Percentiles rank a stretch among this genome's conserved stretches.
Evolutionary conservation across 1,139 yeast genomes (phyloP).

Genomic region (Hyphopichia fennica): DNA sequence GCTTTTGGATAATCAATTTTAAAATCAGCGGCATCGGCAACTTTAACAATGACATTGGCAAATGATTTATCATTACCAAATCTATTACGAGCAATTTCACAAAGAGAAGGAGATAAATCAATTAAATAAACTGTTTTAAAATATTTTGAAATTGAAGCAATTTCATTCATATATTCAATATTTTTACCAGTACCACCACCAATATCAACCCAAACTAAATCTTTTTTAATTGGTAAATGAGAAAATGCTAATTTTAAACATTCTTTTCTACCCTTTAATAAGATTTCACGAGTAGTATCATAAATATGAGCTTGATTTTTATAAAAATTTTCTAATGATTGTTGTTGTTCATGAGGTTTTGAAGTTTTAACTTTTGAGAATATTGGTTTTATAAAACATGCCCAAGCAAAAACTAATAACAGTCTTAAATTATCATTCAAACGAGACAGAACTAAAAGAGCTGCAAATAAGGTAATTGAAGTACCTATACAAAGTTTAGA

Average conservation of each 20-base stretch:
- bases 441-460: slow-evolving; percentile 16
- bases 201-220: slow-evolving; percentile 76
- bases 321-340: slow-evolving; percentile 69
- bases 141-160: slow-evolving; percentile 46
- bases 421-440: slow-evolving; percentile 29
- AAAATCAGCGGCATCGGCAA: slow-evolving; percentile 78
- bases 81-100: slow-evolving; percentile 67
- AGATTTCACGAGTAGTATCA: slow-evolving; percentile 63
- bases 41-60: slow-evolving; percentile 65
- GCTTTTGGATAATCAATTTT: slow-evolving; percentile 43
- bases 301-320: slow-evolving; percentile 75
- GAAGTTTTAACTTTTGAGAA: slow-evolving; percentile 39
- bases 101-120: slow-evolving; percentile 74
- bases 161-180: slow-evolving; percentile 69
- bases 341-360: slow-evolving; percentile 52
- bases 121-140: slow-evolving; percentile 71
- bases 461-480: slow-evolving; percentile 1
- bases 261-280: slow-evolving; percentile 70
- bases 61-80: slow-evolving; percentile 44
- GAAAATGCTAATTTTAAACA: slow-evolving; percentile 60
- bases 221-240: slow-evolving; percentile 46
- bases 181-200: slow-evolving; percentile 89
- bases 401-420: slow-evolving; percentile 42
- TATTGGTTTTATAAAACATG: slow-evolving; percentile 73
- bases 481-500: slow-evolving; percentile 2